Base-by-base conservation (phyloP, 768 basidiomycete genomes). In the Coprinopsis cinerea region DNA sequence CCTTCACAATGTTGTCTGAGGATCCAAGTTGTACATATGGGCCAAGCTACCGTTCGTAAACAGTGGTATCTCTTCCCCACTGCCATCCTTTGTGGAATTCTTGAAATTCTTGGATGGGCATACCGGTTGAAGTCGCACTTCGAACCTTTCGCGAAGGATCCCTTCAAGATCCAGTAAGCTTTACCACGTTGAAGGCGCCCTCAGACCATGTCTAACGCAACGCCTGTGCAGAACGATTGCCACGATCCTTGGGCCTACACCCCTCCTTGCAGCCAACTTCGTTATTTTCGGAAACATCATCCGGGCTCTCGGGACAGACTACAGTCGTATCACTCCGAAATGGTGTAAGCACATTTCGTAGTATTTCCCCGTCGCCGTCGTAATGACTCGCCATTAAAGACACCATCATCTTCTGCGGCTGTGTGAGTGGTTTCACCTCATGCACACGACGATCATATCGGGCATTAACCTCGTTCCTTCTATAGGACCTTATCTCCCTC, bases 261-360 rank as follows among this genome's bases (percentile, higher is more conserved):
- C 78, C 27, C 61, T 80, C 35, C 60, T 77, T 10, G 80, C 80
- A 0, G 78, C 78, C 18, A 78, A 75, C 55, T 85, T 83, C 58
- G 66, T 81, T 41, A 72, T 80, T 10, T 66, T 83, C 4, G 78
- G 77, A 2, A 57, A 60, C 23, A 65, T 80, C 50, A 74, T 79
- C 44, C 55, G 53, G 13, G 53, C 54, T 4, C 60, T 80, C 17
- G 78, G 76, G 0, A 43, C 65, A 1, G 57, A 65, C 25, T 78
- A 78, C 60, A 76, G 74, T 53, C 64, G 77, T 0, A 52, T 81
- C 3, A 59, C 53, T 34, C 70, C 78, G 2, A 64, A 55, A 47
- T 59, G 57, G 51, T 78, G 77, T 78, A 55, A 44, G 73, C 67
- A 18, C 14, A 7, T 23, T 10, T 34, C 27, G 32, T 14, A 34